phyloP scores from a whole-genome alignment of 345 rosid genomes.

The Mercurialis annua region DNA sequence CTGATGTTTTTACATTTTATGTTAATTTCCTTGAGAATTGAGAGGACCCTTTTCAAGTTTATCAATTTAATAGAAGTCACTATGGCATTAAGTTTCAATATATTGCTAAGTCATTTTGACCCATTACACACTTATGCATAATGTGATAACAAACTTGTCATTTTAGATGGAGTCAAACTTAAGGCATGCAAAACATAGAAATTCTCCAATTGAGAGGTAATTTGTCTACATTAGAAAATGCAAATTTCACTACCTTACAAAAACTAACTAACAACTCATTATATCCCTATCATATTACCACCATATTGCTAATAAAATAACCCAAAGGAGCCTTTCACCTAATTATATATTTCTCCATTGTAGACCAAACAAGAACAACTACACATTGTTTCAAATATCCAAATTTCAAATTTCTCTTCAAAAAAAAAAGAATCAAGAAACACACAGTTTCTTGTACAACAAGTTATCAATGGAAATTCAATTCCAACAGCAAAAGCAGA shows the following conservation, averaged over 20 bases:
- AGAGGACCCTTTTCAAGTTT: too few relatives aligned
- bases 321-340: constrained; percentile 13
- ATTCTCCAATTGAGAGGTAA: constrained; percentile 8
- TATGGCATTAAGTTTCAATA: too few relatives aligned
- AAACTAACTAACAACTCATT: constrained; percentile 20
- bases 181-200: constrained; percentile 7
- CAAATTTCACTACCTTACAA: constrained; percentile 9
- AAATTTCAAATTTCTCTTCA: background rate
- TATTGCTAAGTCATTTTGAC: background rate
- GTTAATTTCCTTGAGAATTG: too few relatives aligned
- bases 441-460: background rate
- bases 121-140: too few relatives aligned
- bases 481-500: constrained; percentile 32
- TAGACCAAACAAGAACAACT: constrained; percentile 13
- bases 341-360: constrained; percentile 17
- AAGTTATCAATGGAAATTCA: constrained; percentile 43
- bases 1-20: too few relatives aligned
- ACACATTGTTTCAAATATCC: constrained; percentile 11
- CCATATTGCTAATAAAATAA: constrained; percentile 14
- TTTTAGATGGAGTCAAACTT: constrained; percentile 9
- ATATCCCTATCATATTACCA: constrained; percentile 13
- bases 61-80: too few relatives aligned
- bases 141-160: constrained; percentile 11
- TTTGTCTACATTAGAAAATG: constrained; percentile 11
- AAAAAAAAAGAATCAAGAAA: too few relatives aligned